Conservation (phyloP, 2,329 filamentous ascomycete species). For the Xylariaceae sp. region DNA sequence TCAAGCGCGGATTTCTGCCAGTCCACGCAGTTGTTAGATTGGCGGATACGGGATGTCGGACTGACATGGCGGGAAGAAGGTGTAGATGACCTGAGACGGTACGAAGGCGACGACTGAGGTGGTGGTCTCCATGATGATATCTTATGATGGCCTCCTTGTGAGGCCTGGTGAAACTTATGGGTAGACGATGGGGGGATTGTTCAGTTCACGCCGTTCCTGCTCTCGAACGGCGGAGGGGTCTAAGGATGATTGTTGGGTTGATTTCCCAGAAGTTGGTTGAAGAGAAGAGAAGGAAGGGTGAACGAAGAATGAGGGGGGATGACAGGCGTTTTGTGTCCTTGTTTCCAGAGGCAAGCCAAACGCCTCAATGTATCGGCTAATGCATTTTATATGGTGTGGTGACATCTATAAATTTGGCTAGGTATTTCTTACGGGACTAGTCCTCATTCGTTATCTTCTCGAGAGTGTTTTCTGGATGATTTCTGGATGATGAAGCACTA, state of each 20-base stretch:
- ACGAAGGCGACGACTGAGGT: slow-evolving; percentile 15
- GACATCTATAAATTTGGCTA: slow-evolving; percentile 8
- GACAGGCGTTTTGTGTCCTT: slow-evolving; percentile 6
- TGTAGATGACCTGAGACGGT: slow-evolving; percentile 17
- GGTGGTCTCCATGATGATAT: slow-evolving; percentile 27
- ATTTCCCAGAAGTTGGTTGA: slow-evolving; percentile 16
- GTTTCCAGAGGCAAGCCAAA: neutral
- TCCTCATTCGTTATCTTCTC: no score
- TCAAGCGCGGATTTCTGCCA: slow-evolving; percentile 25
- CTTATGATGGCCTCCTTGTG: slow-evolving; percentile 27
- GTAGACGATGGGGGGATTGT: slow-evolving; percentile 25
- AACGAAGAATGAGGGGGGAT: slow-evolving; percentile 16
- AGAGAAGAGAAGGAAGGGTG: slow-evolving; percentile 8
- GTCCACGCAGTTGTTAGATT: slow-evolving; percentile 22
- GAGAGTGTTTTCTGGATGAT: no score
- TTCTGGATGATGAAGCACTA: no score
- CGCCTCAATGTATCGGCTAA: neutral
- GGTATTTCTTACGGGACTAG: no score
- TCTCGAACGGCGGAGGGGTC: slow-evolving; percentile 24
- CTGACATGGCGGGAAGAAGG: slow-evolving; percentile 22
- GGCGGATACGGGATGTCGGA: slow-evolving; percentile 16
- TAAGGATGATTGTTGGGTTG: slow-evolving; percentile 5
- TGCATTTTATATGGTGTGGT: neutral
- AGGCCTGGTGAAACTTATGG: slow-evolving; percentile 29
- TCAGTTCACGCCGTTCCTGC: slow-evolving; percentile 24